These are phyloP conservation scores for Favolaschia claudopus DNA, from an alignment of 768 basidiomycete species.

Conservation along the genomic window DNA sequence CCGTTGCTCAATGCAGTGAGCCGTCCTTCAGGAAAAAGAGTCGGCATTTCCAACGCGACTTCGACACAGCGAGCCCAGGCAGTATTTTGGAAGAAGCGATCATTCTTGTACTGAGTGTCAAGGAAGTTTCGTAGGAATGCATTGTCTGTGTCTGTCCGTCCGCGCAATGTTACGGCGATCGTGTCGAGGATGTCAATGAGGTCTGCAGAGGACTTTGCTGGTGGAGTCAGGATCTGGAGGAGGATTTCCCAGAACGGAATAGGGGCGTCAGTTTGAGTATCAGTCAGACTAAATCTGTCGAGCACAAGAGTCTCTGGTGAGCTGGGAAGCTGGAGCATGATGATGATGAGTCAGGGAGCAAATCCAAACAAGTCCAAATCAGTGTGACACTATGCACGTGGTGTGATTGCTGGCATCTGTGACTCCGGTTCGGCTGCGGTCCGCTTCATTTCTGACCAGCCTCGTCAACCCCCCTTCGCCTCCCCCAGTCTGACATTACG, in stretches of 20 bases:
- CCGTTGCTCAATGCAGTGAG: background rate
- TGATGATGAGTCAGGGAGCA: background rate
- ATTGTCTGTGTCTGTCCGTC: background rate
- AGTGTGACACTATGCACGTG: too few relatives aligned
- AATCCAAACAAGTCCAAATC: too few relatives aligned
- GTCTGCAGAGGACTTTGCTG: background rate
- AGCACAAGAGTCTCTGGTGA: background rate
- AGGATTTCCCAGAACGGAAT: conserved; percentile 19
- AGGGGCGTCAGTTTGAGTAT: background rate
- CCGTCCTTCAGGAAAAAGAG: conserved; percentile 13
- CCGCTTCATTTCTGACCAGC: too few relatives aligned
- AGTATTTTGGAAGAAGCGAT: conserved; percentile 1
- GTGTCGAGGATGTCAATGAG: conserved; percentile 21
- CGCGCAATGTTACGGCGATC: conserved; percentile 15
- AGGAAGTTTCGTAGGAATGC: conserved; percentile 2
- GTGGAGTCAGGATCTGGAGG: background rate
- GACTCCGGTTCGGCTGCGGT: too few relatives aligned
- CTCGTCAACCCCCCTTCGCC: too few relatives aligned
- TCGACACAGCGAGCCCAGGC: conserved; percentile 17
- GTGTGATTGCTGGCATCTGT: too few relatives aligned
- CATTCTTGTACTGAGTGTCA: background rate
- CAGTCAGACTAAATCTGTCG: conserved; percentile 22
- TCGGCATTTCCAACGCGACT: conserved; percentile 19
- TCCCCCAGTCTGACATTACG: too few relatives aligned
- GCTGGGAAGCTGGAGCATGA: conserved; percentile 13